Conservation (phyloP, 179 eudicot genomes). For the Vitellaria paradoxa region DNA sequence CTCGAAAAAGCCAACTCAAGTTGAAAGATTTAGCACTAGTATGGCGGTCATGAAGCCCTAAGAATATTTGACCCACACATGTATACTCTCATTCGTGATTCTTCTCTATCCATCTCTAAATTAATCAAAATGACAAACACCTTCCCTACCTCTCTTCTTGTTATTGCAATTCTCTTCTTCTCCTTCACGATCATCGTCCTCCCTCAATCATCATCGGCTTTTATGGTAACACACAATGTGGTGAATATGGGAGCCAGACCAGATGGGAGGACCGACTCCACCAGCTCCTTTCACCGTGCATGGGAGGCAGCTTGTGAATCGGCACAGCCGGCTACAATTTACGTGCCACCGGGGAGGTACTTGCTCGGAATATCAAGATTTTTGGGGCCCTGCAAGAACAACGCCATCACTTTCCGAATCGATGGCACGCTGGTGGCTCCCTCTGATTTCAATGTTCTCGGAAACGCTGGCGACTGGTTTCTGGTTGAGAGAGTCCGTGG, state of each 20-base stretch:
- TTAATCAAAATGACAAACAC: too few species aligned
- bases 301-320: conserved; percentile 42
- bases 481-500: conserved; percentile 38
- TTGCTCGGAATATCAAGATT: conserved; percentile 10
- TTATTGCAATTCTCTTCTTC: too few species aligned
- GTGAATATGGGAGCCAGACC: conserved; percentile 28
- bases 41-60: too few species aligned
- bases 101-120: too few species aligned
- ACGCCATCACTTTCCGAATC: conserved; percentile 24
- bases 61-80: too few species aligned
- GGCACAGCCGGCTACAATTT: conserved; percentile 25
- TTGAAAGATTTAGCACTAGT: too few species aligned
- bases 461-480: conserved; percentile 36
- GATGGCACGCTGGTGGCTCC: conserved; percentile 51
- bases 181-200: too few species aligned
- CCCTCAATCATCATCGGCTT: too few species aligned
- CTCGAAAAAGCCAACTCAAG: too few species aligned
- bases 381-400: conserved; percentile 28
- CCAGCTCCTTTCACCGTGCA: conserved; percentile 29
- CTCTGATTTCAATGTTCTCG: conserved; percentile 34
- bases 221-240: conserved; percentile 22
- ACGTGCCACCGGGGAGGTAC: conserved; percentile 35
- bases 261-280: conserved; percentile 29
- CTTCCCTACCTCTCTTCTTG: too few species aligned
- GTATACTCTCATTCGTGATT: too few species aligned